These are phyloP conservation scores for Fraxinus cuspidata DNA, from an alignment of 257 asterid genomes.

Conservation along the genomic window DNA sequence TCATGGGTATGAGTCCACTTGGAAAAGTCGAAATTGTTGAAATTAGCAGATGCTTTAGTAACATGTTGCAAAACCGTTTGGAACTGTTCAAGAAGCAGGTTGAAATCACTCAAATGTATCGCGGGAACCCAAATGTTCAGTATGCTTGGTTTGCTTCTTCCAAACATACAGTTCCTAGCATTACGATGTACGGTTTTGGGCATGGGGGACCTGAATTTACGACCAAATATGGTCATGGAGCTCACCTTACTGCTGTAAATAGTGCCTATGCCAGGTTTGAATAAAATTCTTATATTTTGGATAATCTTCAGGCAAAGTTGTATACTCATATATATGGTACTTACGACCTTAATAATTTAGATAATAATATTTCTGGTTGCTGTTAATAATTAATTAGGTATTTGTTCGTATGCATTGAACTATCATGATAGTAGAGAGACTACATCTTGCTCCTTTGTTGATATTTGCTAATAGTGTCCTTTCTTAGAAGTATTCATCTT, in stretches of 20 bases:
- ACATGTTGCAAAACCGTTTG: conserved; percentile 22
- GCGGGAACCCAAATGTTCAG: conserved; percentile 31
- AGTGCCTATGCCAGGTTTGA: conserved; percentile 11
- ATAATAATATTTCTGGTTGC: not conserved
- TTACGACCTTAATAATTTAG: not conserved
- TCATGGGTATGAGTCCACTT: conserved; percentile 21
- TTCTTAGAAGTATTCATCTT: not conserved
- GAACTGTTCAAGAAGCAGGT: conserved; percentile 38
- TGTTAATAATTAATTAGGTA: not conserved
- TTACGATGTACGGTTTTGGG: conserved; percentile 34
- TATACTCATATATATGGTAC: not conserved
- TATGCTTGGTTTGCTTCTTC: conserved; percentile 42
- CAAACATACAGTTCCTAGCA: conserved; percentile 16
- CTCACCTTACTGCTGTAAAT: conserved; percentile 28
- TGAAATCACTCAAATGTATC: conserved; percentile 28
- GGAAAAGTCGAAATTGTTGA: conserved; percentile 12
- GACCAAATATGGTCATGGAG: conserved; percentile 32
- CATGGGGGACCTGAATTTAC: conserved; percentile 21
- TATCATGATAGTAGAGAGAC: not conserved
- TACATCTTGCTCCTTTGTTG: not conserved
- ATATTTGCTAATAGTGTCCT: not conserved
- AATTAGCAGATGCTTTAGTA: conserved; percentile 24
- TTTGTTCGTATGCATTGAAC: not conserved
- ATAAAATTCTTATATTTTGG: not conserved
- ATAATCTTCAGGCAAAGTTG: not conserved